phyloP scores from a whole-genome alignment of 1,284 basidiomycete genomes.

The Trametes sp. region DNA sequence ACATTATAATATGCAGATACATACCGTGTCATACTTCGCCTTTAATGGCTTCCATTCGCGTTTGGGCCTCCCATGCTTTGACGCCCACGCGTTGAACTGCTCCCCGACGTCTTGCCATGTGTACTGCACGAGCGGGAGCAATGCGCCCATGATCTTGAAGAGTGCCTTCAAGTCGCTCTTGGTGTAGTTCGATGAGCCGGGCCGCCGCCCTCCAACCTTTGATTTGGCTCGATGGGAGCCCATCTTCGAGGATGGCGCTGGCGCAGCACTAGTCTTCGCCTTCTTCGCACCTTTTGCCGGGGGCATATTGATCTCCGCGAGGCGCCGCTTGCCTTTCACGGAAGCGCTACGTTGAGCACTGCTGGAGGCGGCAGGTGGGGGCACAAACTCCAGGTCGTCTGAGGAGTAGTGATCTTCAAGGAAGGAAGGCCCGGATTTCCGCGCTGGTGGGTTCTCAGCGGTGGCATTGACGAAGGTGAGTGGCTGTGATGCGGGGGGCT shows the following conservation, averaged over 20 bases:
- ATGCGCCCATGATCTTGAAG: neutral
- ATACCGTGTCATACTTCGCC: constrained; percentile 1
- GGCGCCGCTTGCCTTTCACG: no score
- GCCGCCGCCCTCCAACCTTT: neutral
- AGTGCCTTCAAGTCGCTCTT: neutral
- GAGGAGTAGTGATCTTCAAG: no score
- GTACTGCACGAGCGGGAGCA: neutral
- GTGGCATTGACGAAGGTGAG: no score
- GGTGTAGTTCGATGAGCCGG: neutral
- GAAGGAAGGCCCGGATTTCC: no score
- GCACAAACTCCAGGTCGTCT: no score
- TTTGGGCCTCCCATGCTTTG: neutral
- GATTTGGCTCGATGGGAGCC: no score
- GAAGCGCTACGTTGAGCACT: no score
- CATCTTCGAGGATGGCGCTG: neutral
- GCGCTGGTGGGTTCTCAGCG: no score
- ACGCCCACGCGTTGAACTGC: constrained; percentile 4
- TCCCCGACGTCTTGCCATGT: neutral
- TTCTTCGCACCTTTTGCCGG: no score
- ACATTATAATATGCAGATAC: neutral
- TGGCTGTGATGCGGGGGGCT: no score
- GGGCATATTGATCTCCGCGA: no score
- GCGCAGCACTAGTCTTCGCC: neutral
- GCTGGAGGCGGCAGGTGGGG: no score
- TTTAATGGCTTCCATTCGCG: neutral